Conservation (phyloP, 495 filamentous ascomycete genomes). For the Endocarpon pusillum region DNA sequence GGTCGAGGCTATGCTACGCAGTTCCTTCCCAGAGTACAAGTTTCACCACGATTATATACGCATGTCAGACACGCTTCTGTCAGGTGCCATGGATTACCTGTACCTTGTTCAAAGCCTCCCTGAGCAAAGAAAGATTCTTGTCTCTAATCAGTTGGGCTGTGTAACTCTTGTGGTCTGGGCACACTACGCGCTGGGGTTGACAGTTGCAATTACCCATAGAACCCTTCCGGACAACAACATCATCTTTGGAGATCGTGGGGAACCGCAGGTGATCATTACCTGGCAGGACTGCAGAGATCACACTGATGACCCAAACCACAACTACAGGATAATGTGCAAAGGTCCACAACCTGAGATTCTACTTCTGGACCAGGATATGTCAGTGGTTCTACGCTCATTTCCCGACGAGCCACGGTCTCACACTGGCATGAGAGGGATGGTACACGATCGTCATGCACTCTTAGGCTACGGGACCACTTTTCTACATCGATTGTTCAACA, state of each 20-base stretch:
- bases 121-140: slow-evolving; percentile 5
- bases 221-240: slow-evolving; percentile 2
- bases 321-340: no score
- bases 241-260: slow-evolving; percentile 2
- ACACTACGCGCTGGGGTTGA: slow-evolving; percentile 8
- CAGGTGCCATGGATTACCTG: slow-evolving; percentile 8
- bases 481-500: slow-evolving; percentile 5
- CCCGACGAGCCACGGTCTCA: not conserved
- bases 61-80: slow-evolving; percentile 3
- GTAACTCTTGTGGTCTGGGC: slow-evolving; percentile 8
- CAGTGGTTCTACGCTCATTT: slow-evolving; percentile 4
- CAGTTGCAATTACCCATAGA: slow-evolving; percentile 3
- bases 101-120: slow-evolving; percentile 9
- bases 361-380: slow-evolving; percentile 5
- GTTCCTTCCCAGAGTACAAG: not conserved
- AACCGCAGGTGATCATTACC: slow-evolving; percentile 6
- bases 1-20: slow-evolving; percentile 2
- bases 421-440: no score
- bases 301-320: not conserved
- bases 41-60: slow-evolving; percentile 2
- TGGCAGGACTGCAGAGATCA: slow-evolving; percentile 1
- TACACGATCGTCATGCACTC: slow-evolving; percentile 7
- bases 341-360: no score
- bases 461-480: slow-evolving; percentile 6
- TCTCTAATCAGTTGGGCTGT: slow-evolving; percentile 3